These are phyloP conservation scores for Fragilariopsis cylindrus DNA, from an alignment of 108 stramenopile genomes.

Conservation along the genomic window DNA sequence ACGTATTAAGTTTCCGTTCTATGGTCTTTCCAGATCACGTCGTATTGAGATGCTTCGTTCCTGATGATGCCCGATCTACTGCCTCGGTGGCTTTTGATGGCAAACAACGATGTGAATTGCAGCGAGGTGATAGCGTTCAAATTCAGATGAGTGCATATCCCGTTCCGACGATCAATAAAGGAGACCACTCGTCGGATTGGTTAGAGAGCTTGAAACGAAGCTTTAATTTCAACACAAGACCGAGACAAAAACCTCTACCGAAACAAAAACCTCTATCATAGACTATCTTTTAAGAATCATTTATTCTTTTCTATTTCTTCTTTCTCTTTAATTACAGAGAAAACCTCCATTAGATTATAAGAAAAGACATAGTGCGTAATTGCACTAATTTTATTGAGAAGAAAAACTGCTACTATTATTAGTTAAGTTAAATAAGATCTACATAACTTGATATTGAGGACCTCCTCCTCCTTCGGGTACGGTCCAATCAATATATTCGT, in stretches of 20 bases:
- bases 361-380: too few species aligned
- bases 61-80: constrained; percentile 83
- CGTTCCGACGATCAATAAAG: constrained; percentile 86
- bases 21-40: constrained; percentile 97
- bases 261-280: not conserved
- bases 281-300: not conserved
- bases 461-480: constrained; percentile 99
- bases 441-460: constrained; percentile 97
- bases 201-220: constrained; percentile 72
- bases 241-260: constrained; percentile 64
- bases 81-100: constrained; percentile 96
- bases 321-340: too few species aligned
- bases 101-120: constrained; percentile 76
- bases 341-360: too few species aligned
- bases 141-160: constrained; percentile 89
- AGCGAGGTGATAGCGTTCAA: constrained; percentile 90
- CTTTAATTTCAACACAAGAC: constrained; percentile 87
- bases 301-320: not conserved
- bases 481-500: constrained; percentile 98
- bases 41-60: constrained; percentile 81
- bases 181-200: constrained; percentile 91
- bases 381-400: too few species aligned
- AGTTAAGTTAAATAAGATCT: constrained; percentile 2
- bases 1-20: constrained; percentile 92
- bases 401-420: too few species aligned